Evolutionary conservation across 2,329 filamentous ascomycete genomes (phyloP), one percentile per base, ranked within the genome.

Genomic region (Botrytis paeoniae): DNA sequence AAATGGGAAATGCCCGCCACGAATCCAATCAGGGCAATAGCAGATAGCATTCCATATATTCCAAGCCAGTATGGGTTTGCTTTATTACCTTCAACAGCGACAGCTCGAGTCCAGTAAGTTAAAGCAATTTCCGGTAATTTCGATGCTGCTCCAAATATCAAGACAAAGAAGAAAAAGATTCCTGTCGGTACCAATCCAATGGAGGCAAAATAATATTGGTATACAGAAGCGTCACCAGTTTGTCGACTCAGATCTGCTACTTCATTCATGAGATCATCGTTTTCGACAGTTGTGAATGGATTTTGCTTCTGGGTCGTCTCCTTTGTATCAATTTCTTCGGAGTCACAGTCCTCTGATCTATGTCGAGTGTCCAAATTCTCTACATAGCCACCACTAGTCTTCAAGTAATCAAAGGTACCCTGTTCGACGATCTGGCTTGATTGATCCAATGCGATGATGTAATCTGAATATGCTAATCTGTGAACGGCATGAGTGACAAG

Each of bases 381-480:
- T 29, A 79, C 74, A 71, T 79, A 78, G 14, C 76, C 78, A 16
- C 70, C 65, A 9, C 68, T 80, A 78, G 35, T 65, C 35, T 39
- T 74, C 20, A 84, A 76, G 14, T 80, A 75, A 12, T 82, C 79
- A 69, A 82, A 83, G 9, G 77, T 78, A 5, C 84, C 84, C 74
- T 84, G 81, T 29, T 82, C 81, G 1, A 74, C 69, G 60, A 82
- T 76, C 3, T 69, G 73, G 9, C 82, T 82, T 25, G 80, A 76
- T 29, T 75, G 75, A 63, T 77, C 76, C 12, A 84, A 80, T 25
- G 80, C 80, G 54, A 84, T 79, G n/a, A 85, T 80, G 41, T 84
- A 78, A 74, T 84, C 82, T 25, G 82, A 81, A 68, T 82, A 82
- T 25, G 79, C 78, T 1, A 84, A 57, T 62, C 78, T 70, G 72